These are phyloP conservation scores for Blastobotrys chiropterorum DNA, from an alignment of 805 yeast genomes.

Conservation along the genomic window DNA sequence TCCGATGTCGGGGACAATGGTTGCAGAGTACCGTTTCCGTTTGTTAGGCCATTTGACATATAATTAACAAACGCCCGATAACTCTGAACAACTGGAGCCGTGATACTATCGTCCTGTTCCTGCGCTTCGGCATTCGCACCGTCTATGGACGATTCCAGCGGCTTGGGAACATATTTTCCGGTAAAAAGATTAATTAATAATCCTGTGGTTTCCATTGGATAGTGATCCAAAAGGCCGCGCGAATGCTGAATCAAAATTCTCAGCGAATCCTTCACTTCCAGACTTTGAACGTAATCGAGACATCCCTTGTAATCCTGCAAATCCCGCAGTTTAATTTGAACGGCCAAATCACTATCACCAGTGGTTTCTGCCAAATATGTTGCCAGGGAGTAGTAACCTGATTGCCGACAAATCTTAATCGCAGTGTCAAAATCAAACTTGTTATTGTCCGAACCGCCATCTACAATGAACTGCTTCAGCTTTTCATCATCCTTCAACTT, in stretches of 20 bases:
- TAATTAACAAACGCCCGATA: conserved; percentile 55
- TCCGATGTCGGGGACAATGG: not conserved
- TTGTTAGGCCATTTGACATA: conserved; percentile 28
- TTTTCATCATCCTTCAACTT: conserved; percentile 60
- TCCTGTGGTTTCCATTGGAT: conserved; percentile 78
- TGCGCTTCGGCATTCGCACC: not conserved
- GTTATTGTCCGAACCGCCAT: conserved; percentile 32
- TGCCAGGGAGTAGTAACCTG: conserved; percentile 61
- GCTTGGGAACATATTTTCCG: conserved; percentile 58
- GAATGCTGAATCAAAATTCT: conserved; percentile 64
- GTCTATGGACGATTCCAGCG: conserved; percentile 2
- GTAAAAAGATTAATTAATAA: conserved; percentile 83
- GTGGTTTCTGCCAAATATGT: conserved; percentile 62
- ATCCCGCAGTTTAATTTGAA: conserved; percentile 66
- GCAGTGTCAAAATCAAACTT: conserved; percentile 63
- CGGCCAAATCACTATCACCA: conserved; percentile 68
- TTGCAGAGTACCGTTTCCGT: not conserved
- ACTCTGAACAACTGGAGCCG: conserved; percentile 40
- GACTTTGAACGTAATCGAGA: conserved; percentile 56
- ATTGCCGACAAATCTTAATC: conserved; percentile 64
- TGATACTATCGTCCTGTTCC: not conserved
- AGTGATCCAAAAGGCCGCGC: conserved; percentile 52
- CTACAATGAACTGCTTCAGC: conserved; percentile 47
- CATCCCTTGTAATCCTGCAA: conserved; percentile 54
- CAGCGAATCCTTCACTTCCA: conserved; percentile 71